These are phyloP conservation scores for Candida pini DNA, from an alignment of 805 yeast species.

Conservation along the genomic window DNA sequence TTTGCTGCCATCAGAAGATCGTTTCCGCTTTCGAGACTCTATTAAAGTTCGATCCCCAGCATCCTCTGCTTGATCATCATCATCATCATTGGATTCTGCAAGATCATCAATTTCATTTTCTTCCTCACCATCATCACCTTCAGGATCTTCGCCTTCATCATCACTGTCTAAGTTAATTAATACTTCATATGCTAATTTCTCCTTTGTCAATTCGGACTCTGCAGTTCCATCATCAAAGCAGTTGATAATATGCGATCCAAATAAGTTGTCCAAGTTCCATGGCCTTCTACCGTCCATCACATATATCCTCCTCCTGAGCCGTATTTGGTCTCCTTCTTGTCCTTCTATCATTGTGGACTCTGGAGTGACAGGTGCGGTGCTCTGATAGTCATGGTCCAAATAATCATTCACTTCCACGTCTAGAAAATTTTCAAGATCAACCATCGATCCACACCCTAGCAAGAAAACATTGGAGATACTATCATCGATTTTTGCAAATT, in stretches of 20 bases:
- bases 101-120: slow-evolving; percentile 19
- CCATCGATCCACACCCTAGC: slow-evolving; percentile 91
- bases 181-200: slow-evolving; percentile 56
- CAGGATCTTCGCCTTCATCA: slow-evolving; percentile 31
- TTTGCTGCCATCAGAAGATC: slow-evolving; percentile 18
- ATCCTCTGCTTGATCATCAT: slow-evolving; percentile 26
- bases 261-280: slow-evolving; percentile 91
- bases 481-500: slow-evolving; percentile 59
- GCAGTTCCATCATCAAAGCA: slow-evolving; percentile 87
- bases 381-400: slow-evolving; percentile 30
- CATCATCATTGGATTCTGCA: slow-evolving; percentile 27
- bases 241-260: slow-evolving; percentile 69
- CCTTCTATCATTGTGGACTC: slow-evolving; percentile 23
- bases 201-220: slow-evolving; percentile 50
- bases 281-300: slow-evolving; percentile 92
- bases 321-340: slow-evolving; percentile 25
- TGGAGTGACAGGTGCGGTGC: slow-evolving; percentile 16
- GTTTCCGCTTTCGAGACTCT: slow-evolving; percentile 12
- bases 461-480: slow-evolving; percentile 73
- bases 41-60: slow-evolving; percentile 18
- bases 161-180: slow-evolving; percentile 37
- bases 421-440: slow-evolving; percentile 73
- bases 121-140: slow-evolving; percentile 31
- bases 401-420: slow-evolving; percentile 56
- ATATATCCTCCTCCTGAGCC: slow-evolving; percentile 57